phyloP scores from a whole-genome alignment of 2,329 filamentous ascomycete species.

The Colletotrichum sp. region DNA sequence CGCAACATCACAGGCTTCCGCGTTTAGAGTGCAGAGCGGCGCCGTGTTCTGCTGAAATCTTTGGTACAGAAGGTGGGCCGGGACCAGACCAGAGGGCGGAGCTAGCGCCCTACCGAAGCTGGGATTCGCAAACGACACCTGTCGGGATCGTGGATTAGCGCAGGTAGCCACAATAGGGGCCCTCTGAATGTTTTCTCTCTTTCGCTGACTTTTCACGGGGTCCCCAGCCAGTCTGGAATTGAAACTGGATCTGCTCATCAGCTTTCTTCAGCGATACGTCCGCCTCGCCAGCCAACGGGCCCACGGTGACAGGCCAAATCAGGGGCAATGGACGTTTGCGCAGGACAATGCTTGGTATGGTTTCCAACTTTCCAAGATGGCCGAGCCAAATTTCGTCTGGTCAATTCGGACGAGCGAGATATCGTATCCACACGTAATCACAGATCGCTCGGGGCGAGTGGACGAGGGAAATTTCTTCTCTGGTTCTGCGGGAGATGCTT shows the following conservation, averaged over 20 bases:
- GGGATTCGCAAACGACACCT: background rate
- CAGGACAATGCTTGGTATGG: background rate
- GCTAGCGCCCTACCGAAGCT: background rate
- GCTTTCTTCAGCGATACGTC: background rate
- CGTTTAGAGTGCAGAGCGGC: background rate
- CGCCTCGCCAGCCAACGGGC: background rate
- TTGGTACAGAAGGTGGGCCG: background rate
- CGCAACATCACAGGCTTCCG: conserved; percentile 3
- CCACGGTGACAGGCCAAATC: background rate
- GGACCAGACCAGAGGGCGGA: background rate
- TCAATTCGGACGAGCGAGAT: conserved; percentile 11
- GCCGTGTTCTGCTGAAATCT: background rate
- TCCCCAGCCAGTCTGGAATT: conserved; percentile 12
- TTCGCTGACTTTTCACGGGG: background rate
- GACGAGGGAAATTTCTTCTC: background rate
- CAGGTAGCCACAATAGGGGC: conserved; percentile 20
- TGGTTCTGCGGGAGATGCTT: conserved; percentile 6
- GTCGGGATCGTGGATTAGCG: background rate
- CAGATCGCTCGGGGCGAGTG: background rate
- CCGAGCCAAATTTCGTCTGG: background rate
- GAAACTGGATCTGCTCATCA: conserved; percentile 6
- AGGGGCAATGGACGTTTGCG: background rate
- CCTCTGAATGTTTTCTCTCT: background rate
- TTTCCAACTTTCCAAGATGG: background rate
- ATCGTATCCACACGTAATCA: conserved; percentile 13